Evolutionary conservation across 2,329 filamentous ascomycete genomes (phyloP), one percentile per base, ranked within the genome.

Genomic region (Fonsecaea pugnacius): DNA sequence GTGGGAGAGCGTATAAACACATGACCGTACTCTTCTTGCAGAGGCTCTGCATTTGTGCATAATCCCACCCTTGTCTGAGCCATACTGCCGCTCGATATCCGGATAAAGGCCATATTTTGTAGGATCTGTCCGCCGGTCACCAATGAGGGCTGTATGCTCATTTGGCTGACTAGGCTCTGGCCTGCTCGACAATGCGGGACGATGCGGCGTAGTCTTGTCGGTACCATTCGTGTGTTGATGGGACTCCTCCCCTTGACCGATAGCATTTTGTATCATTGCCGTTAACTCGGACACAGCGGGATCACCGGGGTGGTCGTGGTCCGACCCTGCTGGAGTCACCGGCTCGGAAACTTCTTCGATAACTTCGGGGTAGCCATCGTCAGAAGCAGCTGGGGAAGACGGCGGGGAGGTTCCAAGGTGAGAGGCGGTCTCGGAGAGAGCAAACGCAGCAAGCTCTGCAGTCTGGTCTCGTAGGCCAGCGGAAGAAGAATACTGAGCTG

Each of bases 391-490:
- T 21, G 59, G 48, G 18, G 60, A 60, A 27, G 38, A 55, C 32
- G 53, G 64, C 43, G 59, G 64, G 59, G 65, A 67, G 64, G 65
- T 69, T 16, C 62, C 68, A 21, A 60, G 60, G 30, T 57, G 57
- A 16, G 66, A 65, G 58, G 64, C 56, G 40, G 58, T 70, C 46
- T 90, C 87, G 43, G 89, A 89, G 32, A 96, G 84, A 56, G 91
- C 88, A 74, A 93, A 92, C 18, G 87, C 91, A 50, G 92, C 92
- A 62, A 96, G 83, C 77, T 96, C 91, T 58, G 92, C 91, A 2
- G 92, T 96, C 74, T 95, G 89, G 77, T 95, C 89, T 68, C 92
- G 89, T 46, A 96, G 89, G 69, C 88, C 90, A 64, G 88, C 87
- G 36, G 84, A 84, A 46, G 91, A 90, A 43, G 91, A 90, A 76